Base-by-base conservation (phyloP, 1,284 basidiomycete species). In the Mycosarcoma mackinlayi region DNA sequence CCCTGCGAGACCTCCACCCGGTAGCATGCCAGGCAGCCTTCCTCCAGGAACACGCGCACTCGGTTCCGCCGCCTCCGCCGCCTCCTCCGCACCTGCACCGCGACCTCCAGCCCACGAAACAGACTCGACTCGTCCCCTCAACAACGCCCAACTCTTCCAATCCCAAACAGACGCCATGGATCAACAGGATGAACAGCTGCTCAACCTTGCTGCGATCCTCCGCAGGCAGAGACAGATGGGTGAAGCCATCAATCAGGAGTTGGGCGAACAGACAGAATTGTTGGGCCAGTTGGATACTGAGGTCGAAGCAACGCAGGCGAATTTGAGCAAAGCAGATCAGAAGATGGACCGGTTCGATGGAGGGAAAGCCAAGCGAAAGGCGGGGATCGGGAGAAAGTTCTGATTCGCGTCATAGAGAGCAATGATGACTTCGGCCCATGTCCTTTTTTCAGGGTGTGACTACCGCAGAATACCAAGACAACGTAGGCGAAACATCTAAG, bases 151-250 rank as follows among this genome's bases (percentile, higher is more conserved):
- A 3, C 81, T 98, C 27, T 80, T 94, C 21, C 87, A 90, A 70
- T 85, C 94, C 53, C 94, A 98, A 81, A 86, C 90, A 72, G 85
- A 86, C 21, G 89, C 92, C 83, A 90, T 98, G 82, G 87, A 89
- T 42, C 86, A 89, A 59, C 95, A 98, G 83, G 94, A 98, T 78
- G 79, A 86, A 27, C 91, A 94, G 77, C 86, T 96, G 24, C 85
- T 89, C 11, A 88, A 90, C 68, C 85, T 98, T 34, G 89, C 91
- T 0, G 87, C 91, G 0, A 89, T 96, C 59, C 85, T 98, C n/a
- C 88, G 88, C 66, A 87, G 92, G 37, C 94, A 98, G 84, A 87
- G 89, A 72, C 88, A 91, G 53, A 87, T 98, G 42, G 95, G 94
- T 10, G 86, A 92, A 67, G 92, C 93, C 16, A 98, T 98, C 68